Evolutionary conservation across 345 rosid species (phyloP), one percentile per base, ranked within the genome.

Genomic region (Excoecaria agallocha): DNA sequence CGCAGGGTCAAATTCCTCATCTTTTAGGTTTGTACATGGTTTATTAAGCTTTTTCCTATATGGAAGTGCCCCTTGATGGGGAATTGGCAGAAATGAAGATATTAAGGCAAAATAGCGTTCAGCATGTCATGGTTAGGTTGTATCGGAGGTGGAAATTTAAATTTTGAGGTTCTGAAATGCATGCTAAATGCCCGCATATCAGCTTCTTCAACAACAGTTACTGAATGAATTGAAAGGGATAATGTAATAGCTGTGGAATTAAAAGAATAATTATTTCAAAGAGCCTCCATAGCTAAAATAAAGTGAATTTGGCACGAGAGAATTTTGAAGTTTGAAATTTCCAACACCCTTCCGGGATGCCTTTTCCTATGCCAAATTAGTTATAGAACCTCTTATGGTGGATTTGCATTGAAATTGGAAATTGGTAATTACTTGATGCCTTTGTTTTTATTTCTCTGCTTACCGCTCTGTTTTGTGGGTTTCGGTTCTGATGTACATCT

Each of bases 1-100:
- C 74, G 69, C 89, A 72, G 77, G 94, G 94, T 67, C 89, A 88
- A 78, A 91, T 95, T 84, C 93, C 98, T 46, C 90, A 79, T 70
- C 94, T 93, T 79, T 88, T 93, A 80, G 98, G 99, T 95, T 45
- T 61, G 89, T 77, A 54, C 22, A 51, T 73, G 35, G 17, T 48
- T 43, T 39, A 16, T 16, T 55, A 13, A 8, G 15, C 43, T 16
- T 30, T 35, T 61, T 35, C 2, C n/a, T 37, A 10, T 2, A n/a
- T 6, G 69, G 35, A 11, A 70, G 64, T 13, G 30, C 51, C 22
- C 35, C 24, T 12, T n/a, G 3, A 37, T 10, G 19, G 10, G 50
- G 12, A 0, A 58, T 38, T 70, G 49, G 63, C 38, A 70, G 20
- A 56, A 68, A 45, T 70, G 37, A 38, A 8, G 12, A 20, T 0